A percentile compares a stretch with the other conserved stretches of the same genome.
phyloP scores from a whole-genome alignment of 2,329 filamentous ascomycete species.

The Paraphoma sp. region DNA sequence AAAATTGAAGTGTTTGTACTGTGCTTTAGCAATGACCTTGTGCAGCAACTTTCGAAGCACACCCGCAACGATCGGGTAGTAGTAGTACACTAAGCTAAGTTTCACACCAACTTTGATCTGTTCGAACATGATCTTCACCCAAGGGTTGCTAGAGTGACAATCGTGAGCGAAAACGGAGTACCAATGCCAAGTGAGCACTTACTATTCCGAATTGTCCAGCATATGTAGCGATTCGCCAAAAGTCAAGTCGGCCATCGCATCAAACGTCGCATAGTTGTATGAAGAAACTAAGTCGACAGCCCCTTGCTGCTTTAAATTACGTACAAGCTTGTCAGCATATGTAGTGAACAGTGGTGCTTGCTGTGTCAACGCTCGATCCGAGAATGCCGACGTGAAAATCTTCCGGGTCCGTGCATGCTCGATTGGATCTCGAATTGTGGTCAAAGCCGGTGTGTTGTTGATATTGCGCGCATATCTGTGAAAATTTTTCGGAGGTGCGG shows the following conservation, averaged over 20 bases:
- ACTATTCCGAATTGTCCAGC: conserved; percentile 27
- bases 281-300: neutral
- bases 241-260: conserved; percentile 40
- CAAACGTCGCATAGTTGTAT: conserved; percentile 35
- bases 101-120: neutral
- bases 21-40: neutral
- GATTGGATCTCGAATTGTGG: neutral
- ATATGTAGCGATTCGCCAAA: conserved; percentile 39
- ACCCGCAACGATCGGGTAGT: neutral
- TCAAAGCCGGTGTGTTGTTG: neutral
- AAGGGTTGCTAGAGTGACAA: conserved; percentile 18
- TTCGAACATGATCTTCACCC: conserved; percentile 26
- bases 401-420: conserved; percentile 19
- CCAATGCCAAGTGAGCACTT: neutral
- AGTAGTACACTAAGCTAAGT: neutral
- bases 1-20: conserved; percentile 15
- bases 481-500: conserved; percentile 8
- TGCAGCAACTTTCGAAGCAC: neutral
- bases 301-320: conserved; percentile 37
- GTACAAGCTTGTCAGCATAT: conserved; percentile 48
- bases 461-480: neutral
- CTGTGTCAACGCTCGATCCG: conserved; percentile 40
- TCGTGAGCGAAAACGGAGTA: neutral
- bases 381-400: conserved; percentile 43
- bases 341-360: conserved; percentile 44